Evolutionary conservation across 352 stramenopile species (phyloP).

Genomic region (Globisporangium acanthophoron): DNA sequence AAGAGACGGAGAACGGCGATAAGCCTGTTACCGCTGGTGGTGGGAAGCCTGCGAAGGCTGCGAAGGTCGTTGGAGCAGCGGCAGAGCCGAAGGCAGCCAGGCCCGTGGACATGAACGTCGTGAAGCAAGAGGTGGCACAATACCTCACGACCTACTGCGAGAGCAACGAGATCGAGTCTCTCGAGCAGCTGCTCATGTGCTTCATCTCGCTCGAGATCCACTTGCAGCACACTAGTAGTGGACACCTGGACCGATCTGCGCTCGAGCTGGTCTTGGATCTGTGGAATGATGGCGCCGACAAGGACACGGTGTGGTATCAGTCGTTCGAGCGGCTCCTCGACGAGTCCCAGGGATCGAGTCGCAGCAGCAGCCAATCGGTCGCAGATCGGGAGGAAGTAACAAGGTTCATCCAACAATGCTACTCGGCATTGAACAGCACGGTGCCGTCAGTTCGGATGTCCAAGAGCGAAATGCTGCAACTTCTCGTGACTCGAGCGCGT

Average conservation of each 20-base stretch:
- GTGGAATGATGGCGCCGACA: slow-evolving; percentile 8
- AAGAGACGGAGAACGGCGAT: background rate
- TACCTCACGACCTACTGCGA: slow-evolving; percentile 22
- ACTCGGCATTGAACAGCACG: background rate
- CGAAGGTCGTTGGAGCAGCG: slow-evolving; percentile 2
- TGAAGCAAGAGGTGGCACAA: slow-evolving; percentile 22
- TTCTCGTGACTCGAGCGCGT: slow-evolving; percentile 1
- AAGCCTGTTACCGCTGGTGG: background rate
- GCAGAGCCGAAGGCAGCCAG: background rate
- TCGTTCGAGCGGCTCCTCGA: slow-evolving; percentile 2
- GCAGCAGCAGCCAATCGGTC: background rate
- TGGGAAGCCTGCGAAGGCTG: background rate
- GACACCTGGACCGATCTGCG: background rate
- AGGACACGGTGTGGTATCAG: slow-evolving; percentile 5
- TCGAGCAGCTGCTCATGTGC: slow-evolving; percentile 28
- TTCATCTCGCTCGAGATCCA: slow-evolving; percentile 35
- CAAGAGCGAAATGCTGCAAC: slow-evolving; percentile 4
- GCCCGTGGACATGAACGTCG: slow-evolving; percentile 16
- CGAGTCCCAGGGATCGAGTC: background rate
- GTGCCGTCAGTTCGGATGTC: background rate
- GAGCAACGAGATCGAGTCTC: slow-evolving; percentile 14
- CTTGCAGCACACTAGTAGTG: slow-evolving; percentile 1
- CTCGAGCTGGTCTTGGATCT: slow-evolving; percentile 14
- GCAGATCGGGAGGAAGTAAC: slow-evolving; percentile 2
- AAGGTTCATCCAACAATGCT: slow-evolving; percentile 14